These are phyloP conservation scores for Plectranthus barbatus DNA, from an alignment of 257 asterid genomes.

Conservation along the genomic window DNA sequence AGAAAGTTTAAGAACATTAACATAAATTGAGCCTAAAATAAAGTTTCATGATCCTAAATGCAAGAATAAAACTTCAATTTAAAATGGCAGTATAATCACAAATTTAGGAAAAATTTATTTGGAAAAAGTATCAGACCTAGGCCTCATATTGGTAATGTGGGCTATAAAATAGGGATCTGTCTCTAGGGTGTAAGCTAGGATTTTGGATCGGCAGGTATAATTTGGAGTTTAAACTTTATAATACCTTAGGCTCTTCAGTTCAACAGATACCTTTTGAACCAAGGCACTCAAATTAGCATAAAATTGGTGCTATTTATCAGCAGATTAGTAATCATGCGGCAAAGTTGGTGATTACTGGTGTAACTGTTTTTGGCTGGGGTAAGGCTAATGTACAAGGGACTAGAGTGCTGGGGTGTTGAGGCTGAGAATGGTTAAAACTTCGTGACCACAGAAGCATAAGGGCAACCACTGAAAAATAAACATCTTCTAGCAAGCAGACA, in stretches of 20 bases:
- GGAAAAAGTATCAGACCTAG: not conserved
- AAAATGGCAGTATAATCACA: not conserved
- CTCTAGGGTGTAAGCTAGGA: not conserved
- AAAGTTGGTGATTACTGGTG: not conserved
- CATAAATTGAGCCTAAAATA: conserved; percentile 2
- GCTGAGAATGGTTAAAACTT: not conserved
- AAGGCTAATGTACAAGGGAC: not conserved
- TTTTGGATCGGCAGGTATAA: not conserved
- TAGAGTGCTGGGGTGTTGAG: not conserved
- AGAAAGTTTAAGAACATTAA: not conserved
- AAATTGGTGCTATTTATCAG: not conserved
- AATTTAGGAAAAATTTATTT: not conserved
- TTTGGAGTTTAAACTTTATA: not conserved
- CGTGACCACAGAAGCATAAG: not conserved
- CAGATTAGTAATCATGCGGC: not conserved
- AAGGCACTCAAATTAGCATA: not conserved
- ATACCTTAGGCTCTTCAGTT: not conserved
- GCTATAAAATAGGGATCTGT: not conserved
- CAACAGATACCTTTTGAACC: not conserved
- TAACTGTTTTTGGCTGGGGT: not conserved
- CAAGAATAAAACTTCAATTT: not conserved
- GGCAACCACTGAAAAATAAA: not conserved
- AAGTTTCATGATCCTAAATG: not conserved
- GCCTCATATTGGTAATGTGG: not conserved
- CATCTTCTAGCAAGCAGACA: not conserved